Evolutionary conservation across 1,139 yeast genomes (phyloP).

Genomic region (Hyphopichia fennica): DNA sequence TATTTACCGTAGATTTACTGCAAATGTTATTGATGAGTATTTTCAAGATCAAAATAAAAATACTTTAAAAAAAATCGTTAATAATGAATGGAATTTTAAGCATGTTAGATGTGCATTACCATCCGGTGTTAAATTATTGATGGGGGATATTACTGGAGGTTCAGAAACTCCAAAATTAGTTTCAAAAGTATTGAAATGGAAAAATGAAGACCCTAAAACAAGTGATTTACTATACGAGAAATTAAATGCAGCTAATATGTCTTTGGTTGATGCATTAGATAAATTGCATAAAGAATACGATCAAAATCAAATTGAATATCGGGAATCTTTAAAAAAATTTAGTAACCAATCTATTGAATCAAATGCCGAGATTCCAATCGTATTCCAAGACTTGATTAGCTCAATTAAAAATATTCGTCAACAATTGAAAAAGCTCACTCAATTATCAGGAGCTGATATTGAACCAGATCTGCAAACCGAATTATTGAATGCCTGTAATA

Average conservation of each 20-base stretch:
- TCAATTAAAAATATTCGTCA: slow-evolving; percentile 52
- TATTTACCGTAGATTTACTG: slow-evolving; percentile 70
- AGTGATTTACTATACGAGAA: slow-evolving; percentile 53
- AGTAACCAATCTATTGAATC: not conserved
- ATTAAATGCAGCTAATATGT: slow-evolving; percentile 59
- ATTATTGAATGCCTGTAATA: slow-evolving; percentile 61
- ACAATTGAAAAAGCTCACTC: slow-evolving; percentile 59
- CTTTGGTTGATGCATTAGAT: slow-evolving; percentile 50
- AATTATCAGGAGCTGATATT: slow-evolving; percentile 74
- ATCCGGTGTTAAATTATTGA: slow-evolving; percentile 60
- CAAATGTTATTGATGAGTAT: slow-evolving; percentile 47
- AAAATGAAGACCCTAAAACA: slow-evolving; percentile 47
- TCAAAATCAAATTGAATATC: slow-evolving; percentile 16
- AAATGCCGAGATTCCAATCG: not conserved
- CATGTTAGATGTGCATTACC: slow-evolving; percentile 64
- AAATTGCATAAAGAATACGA: slow-evolving; percentile 33
- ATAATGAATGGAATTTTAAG: slow-evolving; percentile 59
- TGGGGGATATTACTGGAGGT: slow-evolving; percentile 95
- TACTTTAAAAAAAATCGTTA: slow-evolving; percentile 38
- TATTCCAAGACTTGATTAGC: slow-evolving; percentile 17
- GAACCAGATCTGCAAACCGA: slow-evolving; percentile 80
- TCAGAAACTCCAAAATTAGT: slow-evolving; percentile 94
- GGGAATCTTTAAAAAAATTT: not conserved
- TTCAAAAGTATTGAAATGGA: slow-evolving; percentile 73
- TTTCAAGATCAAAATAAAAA: slow-evolving; percentile 12